phyloP scores from a whole-genome alignment of 1,284 basidiomycete genomes.

The Chondrostereum purpureum region DNA sequence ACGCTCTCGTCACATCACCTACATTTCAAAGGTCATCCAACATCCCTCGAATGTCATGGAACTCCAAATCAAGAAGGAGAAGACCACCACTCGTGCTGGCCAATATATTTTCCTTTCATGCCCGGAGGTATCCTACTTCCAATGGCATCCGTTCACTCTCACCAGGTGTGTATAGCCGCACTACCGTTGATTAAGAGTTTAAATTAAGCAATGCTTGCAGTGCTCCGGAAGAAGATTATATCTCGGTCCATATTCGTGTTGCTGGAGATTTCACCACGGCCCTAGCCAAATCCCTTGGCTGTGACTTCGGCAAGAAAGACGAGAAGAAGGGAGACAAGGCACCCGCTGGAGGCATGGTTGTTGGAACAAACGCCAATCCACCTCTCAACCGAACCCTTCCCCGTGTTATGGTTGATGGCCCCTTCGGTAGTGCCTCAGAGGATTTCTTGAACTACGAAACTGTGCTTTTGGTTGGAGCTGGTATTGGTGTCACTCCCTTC shows the following conservation, averaged over 20 bases:
- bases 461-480: conserved; percentile 78
- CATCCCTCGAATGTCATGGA: conserved; percentile 89
- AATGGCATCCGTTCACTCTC: conserved; percentile 92
- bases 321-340: conserved; percentile 32
- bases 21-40: conserved; percentile 88
- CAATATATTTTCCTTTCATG: conserved; percentile 86
- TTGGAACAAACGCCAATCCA: conserved; percentile 51
- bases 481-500: conserved; percentile 91
- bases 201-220: conserved; percentile 25
- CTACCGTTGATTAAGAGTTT: neutral
- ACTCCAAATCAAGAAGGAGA: conserved; percentile 91
- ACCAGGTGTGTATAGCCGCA: conserved; percentile 44
- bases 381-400: conserved; percentile 70
- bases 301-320: conserved; percentile 58
- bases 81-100: conserved; percentile 70
- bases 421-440: conserved; percentile 80
- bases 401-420: conserved; percentile 85
- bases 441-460: conserved; percentile 86
- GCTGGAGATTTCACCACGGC: conserved; percentile 83
- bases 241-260: conserved; percentile 84
- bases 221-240: conserved; percentile 86
- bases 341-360: conserved; percentile 45
- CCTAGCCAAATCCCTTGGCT: conserved; percentile 76
- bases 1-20: conserved; percentile 80
- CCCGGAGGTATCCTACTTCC: conserved; percentile 86